Conservation (phyloP, 345 rosid species). For the Lumnitzera littorea region DNA sequence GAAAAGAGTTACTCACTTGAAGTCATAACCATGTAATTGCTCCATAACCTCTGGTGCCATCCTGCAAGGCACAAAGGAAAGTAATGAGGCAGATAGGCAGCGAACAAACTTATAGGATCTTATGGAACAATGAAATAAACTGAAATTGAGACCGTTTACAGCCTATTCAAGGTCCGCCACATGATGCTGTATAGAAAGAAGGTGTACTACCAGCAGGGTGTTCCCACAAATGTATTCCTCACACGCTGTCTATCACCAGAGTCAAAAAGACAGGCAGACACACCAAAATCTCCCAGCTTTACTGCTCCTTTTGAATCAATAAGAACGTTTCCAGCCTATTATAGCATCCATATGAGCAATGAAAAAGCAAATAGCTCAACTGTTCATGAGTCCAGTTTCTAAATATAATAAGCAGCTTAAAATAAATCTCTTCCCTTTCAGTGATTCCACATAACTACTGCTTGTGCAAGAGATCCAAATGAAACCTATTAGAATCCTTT, state of each 20-base stretch:
- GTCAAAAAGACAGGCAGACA: conserved; percentile 95
- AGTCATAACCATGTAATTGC: conserved; percentile 95
- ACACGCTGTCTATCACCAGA: conserved; percentile 97
- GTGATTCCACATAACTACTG: no score
- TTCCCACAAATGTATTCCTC: conserved; percentile 98
- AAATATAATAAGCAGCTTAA: no score
- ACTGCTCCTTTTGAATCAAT: conserved; percentile 71
- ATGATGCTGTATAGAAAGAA: not conserved
- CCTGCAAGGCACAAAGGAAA: conserved; percentile 38
- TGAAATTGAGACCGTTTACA: no score
- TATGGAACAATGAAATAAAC: no score
- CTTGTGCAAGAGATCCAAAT: no score
- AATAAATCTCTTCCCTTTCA: no score
- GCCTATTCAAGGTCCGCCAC: no score
- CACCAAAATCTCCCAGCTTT: conserved; percentile 97
- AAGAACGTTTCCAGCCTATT: conserved; percentile 89
- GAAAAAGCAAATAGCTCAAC: no score
- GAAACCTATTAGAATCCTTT: no score
- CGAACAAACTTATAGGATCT: no score
- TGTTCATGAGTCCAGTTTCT: no score
- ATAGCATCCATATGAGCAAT: no score
- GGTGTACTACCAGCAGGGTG: conserved; percentile 87
- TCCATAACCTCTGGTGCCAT: conserved; percentile 99
- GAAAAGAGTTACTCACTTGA: conserved; percentile 54
- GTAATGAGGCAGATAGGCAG: not conserved